phyloP scores from a whole-genome alignment of 805 yeast genomes.

The Metschnikowia matae region DNA sequence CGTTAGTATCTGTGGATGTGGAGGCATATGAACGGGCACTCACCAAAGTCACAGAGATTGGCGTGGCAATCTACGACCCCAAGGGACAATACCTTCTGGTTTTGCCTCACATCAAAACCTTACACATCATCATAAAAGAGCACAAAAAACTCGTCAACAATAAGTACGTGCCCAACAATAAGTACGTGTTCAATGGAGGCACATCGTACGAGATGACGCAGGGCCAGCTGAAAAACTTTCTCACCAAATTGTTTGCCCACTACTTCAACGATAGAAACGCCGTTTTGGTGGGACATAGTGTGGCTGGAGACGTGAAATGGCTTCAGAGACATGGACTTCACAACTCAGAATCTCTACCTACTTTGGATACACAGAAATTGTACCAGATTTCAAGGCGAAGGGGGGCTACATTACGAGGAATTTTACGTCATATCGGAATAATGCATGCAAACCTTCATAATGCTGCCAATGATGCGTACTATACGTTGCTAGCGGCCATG shows the following conservation, averaged over 20 bases:
- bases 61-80: conserved; percentile 24
- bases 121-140: conserved; percentile 22
- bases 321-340: conserved; percentile 11
- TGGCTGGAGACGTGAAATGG: conserved; percentile 18
- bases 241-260: conserved; percentile 13
- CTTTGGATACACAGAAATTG: conserved; percentile 21
- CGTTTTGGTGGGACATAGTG: conserved; percentile 19
- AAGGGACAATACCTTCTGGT: conserved; percentile 13
- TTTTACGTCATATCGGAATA: conserved; percentile 18
- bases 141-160: conserved; percentile 16
- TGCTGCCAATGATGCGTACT: conserved; percentile 30
- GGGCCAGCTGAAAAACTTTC: conserved; percentile 10
- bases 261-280: conserved; percentile 17
- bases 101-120: conserved; percentile 17
- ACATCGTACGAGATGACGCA: conserved; percentile 16
- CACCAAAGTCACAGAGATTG: conserved; percentile 22
- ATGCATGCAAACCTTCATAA: conserved; percentile 26
- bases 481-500: conserved; percentile 24
- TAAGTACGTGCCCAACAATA: conserved; percentile 22
- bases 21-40: conserved; percentile 23
- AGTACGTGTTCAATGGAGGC: conserved; percentile 21
- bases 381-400: conserved; percentile 13
- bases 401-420: conserved; percentile 21
- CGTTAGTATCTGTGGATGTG: conserved; percentile 26
- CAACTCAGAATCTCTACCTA: conserved; percentile 5